Percentiles rank a stretch among this genome's conserved stretches.
Conservation (phyloP, 106 monocot genomes). For the Hemerocallis citrina region DNA sequence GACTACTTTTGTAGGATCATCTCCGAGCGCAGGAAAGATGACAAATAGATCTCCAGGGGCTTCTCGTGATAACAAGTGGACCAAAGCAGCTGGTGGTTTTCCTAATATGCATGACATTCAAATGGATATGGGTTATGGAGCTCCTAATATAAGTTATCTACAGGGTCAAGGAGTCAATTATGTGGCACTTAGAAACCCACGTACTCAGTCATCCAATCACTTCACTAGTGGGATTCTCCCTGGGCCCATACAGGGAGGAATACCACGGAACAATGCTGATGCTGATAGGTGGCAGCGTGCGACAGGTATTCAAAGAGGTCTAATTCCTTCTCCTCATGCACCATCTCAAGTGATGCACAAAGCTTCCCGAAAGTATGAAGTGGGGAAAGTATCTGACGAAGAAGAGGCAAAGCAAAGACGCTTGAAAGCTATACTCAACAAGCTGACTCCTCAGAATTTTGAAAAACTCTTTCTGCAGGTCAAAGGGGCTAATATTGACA, state of each 20-base stretch:
- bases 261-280: conserved; percentile 33
- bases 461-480: conserved; percentile 62
- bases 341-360: conserved; percentile 58
- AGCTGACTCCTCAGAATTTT: conserved; percentile 78
- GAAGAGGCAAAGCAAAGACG: conserved; percentile 67
- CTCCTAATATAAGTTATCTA: conserved; percentile 18
- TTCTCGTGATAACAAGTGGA: conserved; percentile 65
- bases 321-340: conserved; percentile 58
- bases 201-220: conserved; percentile 30
- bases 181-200: conserved; percentile 60
- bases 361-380: conserved; percentile 58
- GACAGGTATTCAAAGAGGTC: conserved; percentile 45
- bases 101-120: conserved; percentile 13
- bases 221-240: conserved; percentile 59
- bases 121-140: conserved; percentile 28
- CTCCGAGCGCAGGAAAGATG: conserved; percentile 52
- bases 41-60: conserved; percentile 27
- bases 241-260: conserved; percentile 40
- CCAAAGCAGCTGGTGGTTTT: conserved; percentile 24
- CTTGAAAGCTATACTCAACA: conserved; percentile 71
- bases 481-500: conserved; percentile 59
- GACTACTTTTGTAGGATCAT: conserved; percentile 14
- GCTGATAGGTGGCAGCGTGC: conserved; percentile 75
- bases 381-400: conserved; percentile 55
- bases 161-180: conserved; percentile 41